Evolutionary conservation across 176 grass and related monocot species (phyloP).

Genomic region (Lolium perenne): DNA sequence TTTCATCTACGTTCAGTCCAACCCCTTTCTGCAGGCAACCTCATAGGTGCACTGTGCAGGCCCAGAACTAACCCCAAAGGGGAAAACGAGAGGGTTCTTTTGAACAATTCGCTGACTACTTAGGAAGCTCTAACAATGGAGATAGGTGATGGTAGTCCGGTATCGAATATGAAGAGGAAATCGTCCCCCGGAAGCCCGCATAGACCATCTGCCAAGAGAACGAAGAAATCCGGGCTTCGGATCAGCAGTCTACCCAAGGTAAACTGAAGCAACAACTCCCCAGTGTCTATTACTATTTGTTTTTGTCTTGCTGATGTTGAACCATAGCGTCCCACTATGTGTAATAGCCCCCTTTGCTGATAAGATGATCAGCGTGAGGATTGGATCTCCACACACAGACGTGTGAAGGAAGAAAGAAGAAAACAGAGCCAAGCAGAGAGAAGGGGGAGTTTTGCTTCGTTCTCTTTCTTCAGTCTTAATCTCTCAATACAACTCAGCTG

Average conservation of each 20-base stretch:
- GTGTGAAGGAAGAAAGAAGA: too few species aligned
- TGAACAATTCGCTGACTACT: too few species aligned
- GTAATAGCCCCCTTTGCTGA: too few species aligned
- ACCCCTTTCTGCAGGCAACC: not conserved
- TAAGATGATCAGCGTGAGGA: too few species aligned
- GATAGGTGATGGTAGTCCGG: not conserved
- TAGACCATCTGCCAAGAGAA: not conserved
- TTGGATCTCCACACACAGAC: too few species aligned
- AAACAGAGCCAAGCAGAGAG: too few species aligned
- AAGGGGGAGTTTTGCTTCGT: too few species aligned
- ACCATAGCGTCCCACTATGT: not conserved
- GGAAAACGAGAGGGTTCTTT: too few species aligned
- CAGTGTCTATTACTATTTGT: too few species aligned
- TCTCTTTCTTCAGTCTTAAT: too few species aligned
- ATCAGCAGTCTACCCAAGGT: slow-evolving; percentile 2
- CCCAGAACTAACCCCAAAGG: not conserved
- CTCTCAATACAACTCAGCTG: too few species aligned
- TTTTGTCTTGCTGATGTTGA: slow-evolving; percentile 3
- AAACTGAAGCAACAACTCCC: not conserved
- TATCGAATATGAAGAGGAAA: not conserved
- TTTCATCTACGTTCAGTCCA: not conserved
- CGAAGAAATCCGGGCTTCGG: not conserved
- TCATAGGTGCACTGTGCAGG: not conserved
- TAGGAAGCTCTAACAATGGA: not conserved
- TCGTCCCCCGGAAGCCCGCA: not conserved